Conservation (phyloP, 2,329 filamentous ascomycete species). For the Paramyrothecium roridum region DNA sequence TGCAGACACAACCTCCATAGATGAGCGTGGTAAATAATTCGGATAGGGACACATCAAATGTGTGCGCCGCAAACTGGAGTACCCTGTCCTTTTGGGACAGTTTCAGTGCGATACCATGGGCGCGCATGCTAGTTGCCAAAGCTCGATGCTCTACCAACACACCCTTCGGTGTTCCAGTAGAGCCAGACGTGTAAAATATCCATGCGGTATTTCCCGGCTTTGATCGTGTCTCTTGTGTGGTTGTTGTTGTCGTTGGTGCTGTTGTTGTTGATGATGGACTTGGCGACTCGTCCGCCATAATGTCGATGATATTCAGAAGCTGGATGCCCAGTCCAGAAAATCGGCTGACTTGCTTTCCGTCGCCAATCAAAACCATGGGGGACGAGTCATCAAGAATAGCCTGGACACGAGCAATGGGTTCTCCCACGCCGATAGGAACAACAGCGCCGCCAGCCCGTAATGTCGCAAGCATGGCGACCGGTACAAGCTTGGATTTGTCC, state of each 20-base stretch:
- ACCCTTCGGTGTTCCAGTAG: conserved; percentile 18
- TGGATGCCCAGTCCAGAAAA: neutral
- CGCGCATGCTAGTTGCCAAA: conserved; percentile 5
- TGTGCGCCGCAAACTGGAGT: conserved; percentile 18
- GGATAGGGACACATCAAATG: conserved; percentile 15
- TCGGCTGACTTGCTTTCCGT: conserved; percentile 3
- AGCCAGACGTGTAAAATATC: conserved; percentile 18
- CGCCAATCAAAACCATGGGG: conserved; percentile 10
- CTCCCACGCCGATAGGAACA: conserved; percentile 16
- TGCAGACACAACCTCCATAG: conserved; percentile 15
- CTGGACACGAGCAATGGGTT: conserved; percentile 6
- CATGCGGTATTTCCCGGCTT: conserved; percentile 3
- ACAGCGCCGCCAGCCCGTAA: conserved; percentile 17
- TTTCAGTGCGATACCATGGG: conserved; percentile 8
- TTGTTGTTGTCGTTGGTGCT: neutral
- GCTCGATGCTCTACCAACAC: conserved; percentile 15
- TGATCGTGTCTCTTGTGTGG: neutral
- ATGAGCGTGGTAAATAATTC: conserved; percentile 12
- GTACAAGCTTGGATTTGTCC: conserved; percentile 17
- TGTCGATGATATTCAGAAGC: neutral
- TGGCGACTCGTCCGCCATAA: neutral
- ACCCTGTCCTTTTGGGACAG: conserved; percentile 3
- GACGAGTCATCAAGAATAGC: conserved; percentile 5
- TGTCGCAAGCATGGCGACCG: conserved; percentile 18
- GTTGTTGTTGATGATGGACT: neutral